Percentiles rank a stretch among this genome's conserved stretches.
phyloP scores from a whole-genome alignment of 768 basidiomycete species.

The Suillus lakei region DNA sequence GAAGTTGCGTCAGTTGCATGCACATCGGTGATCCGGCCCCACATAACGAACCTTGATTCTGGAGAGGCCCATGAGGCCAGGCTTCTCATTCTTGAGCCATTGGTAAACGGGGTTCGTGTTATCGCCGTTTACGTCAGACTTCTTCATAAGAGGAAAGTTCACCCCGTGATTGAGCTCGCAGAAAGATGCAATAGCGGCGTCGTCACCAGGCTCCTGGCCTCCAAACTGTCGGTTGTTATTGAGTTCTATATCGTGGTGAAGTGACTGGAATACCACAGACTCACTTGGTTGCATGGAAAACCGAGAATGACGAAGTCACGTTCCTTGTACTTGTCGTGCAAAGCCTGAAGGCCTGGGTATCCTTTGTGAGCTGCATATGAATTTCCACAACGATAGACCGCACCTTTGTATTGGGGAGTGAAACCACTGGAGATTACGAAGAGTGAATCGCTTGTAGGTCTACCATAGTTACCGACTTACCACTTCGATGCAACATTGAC shows the following conservation, averaged over 20 bases:
- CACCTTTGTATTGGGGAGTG: slow-evolving; percentile 79
- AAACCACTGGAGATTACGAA: slow-evolving; percentile 61
- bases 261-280: not conserved
- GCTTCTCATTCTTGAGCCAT: slow-evolving; percentile 82
- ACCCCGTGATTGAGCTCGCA: slow-evolving; percentile 88
- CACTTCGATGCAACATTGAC: slow-evolving; percentile 82
- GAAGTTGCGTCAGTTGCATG: slow-evolving; percentile 1
- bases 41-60: slow-evolving; percentile 29
- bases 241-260: not conserved
- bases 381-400: slow-evolving; percentile 5
- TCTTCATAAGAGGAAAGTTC: slow-evolving; percentile 89
- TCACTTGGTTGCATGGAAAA: slow-evolving; percentile 90
- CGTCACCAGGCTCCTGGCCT: slow-evolving; percentile 83
- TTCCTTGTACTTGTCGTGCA: slow-evolving; percentile 84
- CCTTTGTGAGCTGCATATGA: not conserved
- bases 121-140: slow-evolving; percentile 92
- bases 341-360: slow-evolving; percentile 67
- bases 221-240: slow-evolving; percentile 61
- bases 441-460: slow-evolving; percentile 3
- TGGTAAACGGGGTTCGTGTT: slow-evolving; percentile 82
- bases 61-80: slow-evolving; percentile 70
- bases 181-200: slow-evolving; percentile 74
- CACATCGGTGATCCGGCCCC: slow-evolving; percentile 37
- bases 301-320: slow-evolving; percentile 79
- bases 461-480: slow-evolving; percentile 28